Evolutionary conservation across 2,329 filamentous ascomycete genomes (phyloP).

Genomic region (Aspergillus costaricaensis): DNA sequence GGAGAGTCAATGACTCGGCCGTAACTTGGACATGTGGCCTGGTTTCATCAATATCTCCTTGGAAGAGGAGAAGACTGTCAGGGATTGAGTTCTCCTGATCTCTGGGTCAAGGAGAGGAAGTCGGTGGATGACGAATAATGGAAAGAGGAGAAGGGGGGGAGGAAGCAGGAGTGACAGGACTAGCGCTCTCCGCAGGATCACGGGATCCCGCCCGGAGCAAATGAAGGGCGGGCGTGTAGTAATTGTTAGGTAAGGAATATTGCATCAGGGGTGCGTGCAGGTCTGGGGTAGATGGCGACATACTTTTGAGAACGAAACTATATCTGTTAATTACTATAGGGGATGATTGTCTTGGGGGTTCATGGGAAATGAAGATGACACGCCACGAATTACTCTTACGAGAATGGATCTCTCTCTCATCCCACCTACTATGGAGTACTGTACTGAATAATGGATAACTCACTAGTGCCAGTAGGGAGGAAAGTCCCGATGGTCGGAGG

Average conservation of each 20-base stretch:
- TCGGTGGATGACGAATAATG: not conserved
- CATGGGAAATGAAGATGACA: not conserved
- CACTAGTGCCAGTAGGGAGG: not conserved
- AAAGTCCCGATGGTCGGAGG: not conserved
- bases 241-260: conserved; percentile 23
- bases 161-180: not conserved
- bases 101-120: not conserved
- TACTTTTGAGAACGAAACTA: too few species aligned
- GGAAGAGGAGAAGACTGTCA: not conserved
- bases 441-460: too few species aligned
- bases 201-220: conserved; percentile 14
- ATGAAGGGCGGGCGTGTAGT: conserved; percentile 13
- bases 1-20: not conserved
- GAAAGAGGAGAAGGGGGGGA: not conserved
- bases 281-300: not conserved
- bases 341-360: not conserved
- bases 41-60: not conserved
- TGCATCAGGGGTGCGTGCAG: conserved; percentile 9
- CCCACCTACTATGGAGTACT: not conserved
- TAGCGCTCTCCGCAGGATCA: conserved; percentile 13
- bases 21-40: not conserved
- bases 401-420: not conserved
- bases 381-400: not conserved
- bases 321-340: not conserved
- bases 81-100: not conserved